phyloP scores from a whole-genome alignment of 2,329 filamentous ascomycete genomes.

The Tolypocladium inflatum region DNA sequence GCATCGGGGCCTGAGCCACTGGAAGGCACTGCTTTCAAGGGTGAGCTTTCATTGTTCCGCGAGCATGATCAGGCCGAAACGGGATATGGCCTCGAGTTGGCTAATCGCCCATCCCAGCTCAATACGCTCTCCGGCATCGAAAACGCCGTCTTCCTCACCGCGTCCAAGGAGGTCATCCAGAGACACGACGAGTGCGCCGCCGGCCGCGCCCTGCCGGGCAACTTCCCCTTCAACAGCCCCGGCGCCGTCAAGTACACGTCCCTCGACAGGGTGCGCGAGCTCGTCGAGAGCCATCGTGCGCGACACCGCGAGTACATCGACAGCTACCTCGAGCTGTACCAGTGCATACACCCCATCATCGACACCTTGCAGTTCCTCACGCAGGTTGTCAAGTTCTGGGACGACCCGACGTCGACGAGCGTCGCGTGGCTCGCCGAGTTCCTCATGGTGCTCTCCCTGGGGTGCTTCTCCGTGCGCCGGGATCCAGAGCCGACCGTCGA shows the following conservation, averaged over 20 bases:
- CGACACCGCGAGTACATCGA: neutral
- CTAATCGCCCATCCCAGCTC: neutral
- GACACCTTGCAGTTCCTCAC: neutral
- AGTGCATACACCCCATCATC: slow-evolving; percentile 4
- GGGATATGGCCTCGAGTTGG: neutral
- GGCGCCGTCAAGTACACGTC: slow-evolving; percentile 1
- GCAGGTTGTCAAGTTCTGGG: neutral
- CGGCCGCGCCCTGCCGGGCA: slow-evolving; percentile 1
- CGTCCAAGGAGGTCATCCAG: neutral
- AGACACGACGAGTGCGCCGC: neutral
- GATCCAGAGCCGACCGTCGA: slow-evolving; percentile 1
- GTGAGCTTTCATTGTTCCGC: neutral
- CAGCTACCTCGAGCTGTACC: slow-evolving; percentile 3
- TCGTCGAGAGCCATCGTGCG: neutral
- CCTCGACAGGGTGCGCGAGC: neutral
- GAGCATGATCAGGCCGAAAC: neutral
- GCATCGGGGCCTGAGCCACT: neutral
- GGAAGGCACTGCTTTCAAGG: neutral
- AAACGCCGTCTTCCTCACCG: neutral
- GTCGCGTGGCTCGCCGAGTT: slow-evolving; percentile 3
- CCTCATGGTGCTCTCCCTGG: slow-evolving; percentile 7
- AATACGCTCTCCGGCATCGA: neutral
- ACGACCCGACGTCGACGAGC: neutral
- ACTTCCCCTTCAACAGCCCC: slow-evolving; percentile 6
- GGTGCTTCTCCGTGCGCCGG: neutral